Evolutionary conservation across 1,284 basidiomycete species (phyloP).

Genomic region (Tilletia walkeri): DNA sequence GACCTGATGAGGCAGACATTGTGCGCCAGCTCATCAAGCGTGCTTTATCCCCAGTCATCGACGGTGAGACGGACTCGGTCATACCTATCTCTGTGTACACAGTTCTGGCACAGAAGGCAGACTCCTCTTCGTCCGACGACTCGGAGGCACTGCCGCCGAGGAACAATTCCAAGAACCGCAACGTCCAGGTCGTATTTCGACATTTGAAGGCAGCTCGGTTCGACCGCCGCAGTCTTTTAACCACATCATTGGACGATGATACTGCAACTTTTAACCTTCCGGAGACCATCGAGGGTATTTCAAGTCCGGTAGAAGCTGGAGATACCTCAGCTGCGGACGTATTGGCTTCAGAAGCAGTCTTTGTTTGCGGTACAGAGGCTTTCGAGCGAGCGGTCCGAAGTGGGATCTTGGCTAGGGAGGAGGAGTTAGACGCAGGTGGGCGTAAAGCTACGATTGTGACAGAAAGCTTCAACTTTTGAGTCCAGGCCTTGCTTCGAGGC

Average conservation of each 20-base stretch:
- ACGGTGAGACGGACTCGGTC: neutral
- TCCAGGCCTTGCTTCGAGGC: neutral
- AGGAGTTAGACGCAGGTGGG: neutral
- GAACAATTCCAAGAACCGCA: neutral
- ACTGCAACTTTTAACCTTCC: neutral
- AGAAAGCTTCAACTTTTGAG: slow-evolving; percentile 12
- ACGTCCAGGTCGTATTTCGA: neutral
- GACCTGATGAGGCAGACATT: neutral
- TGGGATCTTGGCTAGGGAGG: neutral
- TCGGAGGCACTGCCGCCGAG: too few relatives aligned
- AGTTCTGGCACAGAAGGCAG: neutral
- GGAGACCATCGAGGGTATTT: too few relatives aligned
- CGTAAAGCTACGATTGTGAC: slow-evolving; percentile 2
- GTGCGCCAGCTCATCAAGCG: neutral
- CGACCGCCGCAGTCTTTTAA: neutral
- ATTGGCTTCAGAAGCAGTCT: neutral
- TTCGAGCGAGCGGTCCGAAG: neutral
- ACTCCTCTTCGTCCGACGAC: neutral
- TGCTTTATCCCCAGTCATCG: neutral
- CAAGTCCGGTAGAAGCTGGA: too few relatives aligned
- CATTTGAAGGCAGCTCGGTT: neutral
- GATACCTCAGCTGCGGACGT: neutral
- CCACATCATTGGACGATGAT: neutral
- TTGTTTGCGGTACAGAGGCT: neutral
- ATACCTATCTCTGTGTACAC: neutral